Evolutionary conservation across 208 protist genomes (phyloP).

Genomic region (Crithidia brevicula): DNA sequence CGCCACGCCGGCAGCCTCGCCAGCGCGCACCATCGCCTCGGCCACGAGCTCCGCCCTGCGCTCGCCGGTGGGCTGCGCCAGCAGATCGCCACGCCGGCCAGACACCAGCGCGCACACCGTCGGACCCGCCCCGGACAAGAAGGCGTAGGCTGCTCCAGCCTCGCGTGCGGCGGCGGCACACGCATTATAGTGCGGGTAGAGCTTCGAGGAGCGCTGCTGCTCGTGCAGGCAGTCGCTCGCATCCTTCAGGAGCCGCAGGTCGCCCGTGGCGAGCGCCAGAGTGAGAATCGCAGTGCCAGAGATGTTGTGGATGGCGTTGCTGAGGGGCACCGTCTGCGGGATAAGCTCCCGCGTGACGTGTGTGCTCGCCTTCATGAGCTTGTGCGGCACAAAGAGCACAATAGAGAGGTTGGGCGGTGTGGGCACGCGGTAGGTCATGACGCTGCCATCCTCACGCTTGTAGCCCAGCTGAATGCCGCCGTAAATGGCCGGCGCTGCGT

Average conservation of each 20-base stretch:
- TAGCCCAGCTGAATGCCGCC: slow-evolving; percentile 93
- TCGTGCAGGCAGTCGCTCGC: slow-evolving; percentile 89
- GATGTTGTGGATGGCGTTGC: slow-evolving; percentile 94
- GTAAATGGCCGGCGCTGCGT: slow-evolving; percentile 93
- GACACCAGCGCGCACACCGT: slow-evolving; percentile 79
- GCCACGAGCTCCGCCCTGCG: slow-evolving; percentile 68
- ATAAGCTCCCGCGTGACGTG: slow-evolving; percentile 82
- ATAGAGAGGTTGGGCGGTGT: slow-evolving; percentile 77
- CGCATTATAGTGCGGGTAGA: slow-evolving; percentile 84
- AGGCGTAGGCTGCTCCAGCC: slow-evolving; percentile 76
- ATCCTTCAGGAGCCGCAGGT: slow-evolving; percentile 71
- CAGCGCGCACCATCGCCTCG: slow-evolving; percentile 80
- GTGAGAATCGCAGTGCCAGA: slow-evolving; percentile 86
- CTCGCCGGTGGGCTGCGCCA: slow-evolving; percentile 55
- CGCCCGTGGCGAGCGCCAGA: slow-evolving; percentile 71
- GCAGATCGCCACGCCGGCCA: slow-evolving; percentile 61
- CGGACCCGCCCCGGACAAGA: slow-evolving; percentile 83
- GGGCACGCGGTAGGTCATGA: slow-evolving; percentile 80
- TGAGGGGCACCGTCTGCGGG: slow-evolving; percentile 56
- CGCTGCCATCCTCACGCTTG: slow-evolving; percentile 37
- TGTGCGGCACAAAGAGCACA: slow-evolving; percentile 91
- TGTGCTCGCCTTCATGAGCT: slow-evolving; percentile 90
- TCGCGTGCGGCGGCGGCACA: slow-evolving; percentile 62
- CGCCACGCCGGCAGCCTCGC: slow-evolving; percentile 47
- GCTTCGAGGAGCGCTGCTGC: slow-evolving; percentile 60